Evolutionary conservation across 1,139 yeast species (phyloP), one percentile per base, ranked within the genome.

Genomic region (Geotrichum reessii): DNA sequence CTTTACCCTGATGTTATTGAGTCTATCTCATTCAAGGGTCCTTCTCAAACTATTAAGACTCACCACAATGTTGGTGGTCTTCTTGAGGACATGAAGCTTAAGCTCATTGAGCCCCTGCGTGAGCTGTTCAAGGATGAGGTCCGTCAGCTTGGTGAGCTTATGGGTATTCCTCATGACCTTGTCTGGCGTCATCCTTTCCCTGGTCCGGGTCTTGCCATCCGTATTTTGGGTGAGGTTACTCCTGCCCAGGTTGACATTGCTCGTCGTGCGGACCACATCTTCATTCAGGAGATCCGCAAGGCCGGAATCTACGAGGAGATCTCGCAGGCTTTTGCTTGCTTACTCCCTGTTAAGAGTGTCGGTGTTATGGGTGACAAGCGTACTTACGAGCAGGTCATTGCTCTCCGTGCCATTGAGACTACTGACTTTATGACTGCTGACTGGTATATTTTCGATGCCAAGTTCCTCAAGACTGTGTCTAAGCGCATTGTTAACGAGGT

Each of bases 151-250:
- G 99, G 99, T 75, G 90, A 90, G 77, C 78, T 95, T 59, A 79
- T 93, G 78, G 97, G 97, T 58, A 95, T 93, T 69, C 95, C 98
- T 52, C 95, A 90, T 71, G 99, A 93, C 68, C 82, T 93, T 69
- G 98, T 93, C 66, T 92, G 99, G 98, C 89, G 99, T 82, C 99
- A 93, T 73, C 99, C 99, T 61, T 93, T 93, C 96, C 99, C 99
- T 70, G 99, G 99, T 73, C 99, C 99, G 73, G 99, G 99, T 79
- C 88, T 93, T 72, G 99, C 98, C 67, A 95, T 93, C 73, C 86
- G 99, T 78, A 95, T 93, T 61, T 80, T 93, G 61, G 99, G 99
- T 67, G 98, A 92, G 78, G 97, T 93, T 64, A 89, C 97, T 63
- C 87, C 84, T 67, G 85, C 81, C 64, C 99, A 93, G 78, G 93